These are phyloP conservation scores for Bombardia bombarda DNA, from an alignment of 495 filamentous ascomycete species.

Conservation along the genomic window DNA sequence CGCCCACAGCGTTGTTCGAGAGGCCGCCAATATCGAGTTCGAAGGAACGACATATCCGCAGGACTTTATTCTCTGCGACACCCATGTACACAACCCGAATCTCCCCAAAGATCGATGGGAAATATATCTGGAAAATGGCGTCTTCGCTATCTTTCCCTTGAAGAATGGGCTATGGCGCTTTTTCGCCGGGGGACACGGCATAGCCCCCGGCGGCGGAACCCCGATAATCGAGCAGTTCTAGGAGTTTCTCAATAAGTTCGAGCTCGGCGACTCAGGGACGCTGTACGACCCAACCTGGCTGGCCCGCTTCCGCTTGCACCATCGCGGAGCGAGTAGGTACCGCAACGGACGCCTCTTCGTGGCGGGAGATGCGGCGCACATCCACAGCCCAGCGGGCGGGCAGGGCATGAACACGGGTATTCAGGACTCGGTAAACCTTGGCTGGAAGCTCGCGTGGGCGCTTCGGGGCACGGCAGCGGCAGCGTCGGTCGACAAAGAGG, in stretches of 20 bases:
- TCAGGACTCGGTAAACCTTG: constrained; percentile 50
- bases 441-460: constrained; percentile 44
- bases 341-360: constrained; percentile 37
- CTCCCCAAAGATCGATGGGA: constrained; percentile 20
- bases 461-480: constrained; percentile 9
- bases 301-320: constrained; percentile 32
- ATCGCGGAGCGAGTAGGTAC: constrained; percentile 28
- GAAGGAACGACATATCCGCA: constrained; percentile 33
- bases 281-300: constrained; percentile 30
- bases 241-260: constrained; percentile 16
- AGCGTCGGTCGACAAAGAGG: constrained; percentile 2
- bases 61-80: constrained; percentile 40
- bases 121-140: constrained; percentile 17
- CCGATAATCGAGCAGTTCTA: constrained; percentile 26
- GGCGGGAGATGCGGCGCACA: constrained; percentile 53
- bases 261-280: constrained; percentile 23
- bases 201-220: constrained; percentile 10
- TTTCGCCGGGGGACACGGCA: constrained; percentile 11
- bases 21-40: constrained; percentile 29
- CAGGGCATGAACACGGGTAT: constrained; percentile 58
- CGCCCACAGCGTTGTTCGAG: constrained; percentile 33
- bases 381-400: constrained; percentile 47
- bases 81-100: constrained; percentile 22
- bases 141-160: constrained; percentile 25
- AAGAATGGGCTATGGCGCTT: constrained; percentile 21